These are phyloP conservation scores for Scedosporium minutisporum DNA, from an alignment of 2,329 filamentous ascomycete genomes.

Conservation along the genomic window DNA sequence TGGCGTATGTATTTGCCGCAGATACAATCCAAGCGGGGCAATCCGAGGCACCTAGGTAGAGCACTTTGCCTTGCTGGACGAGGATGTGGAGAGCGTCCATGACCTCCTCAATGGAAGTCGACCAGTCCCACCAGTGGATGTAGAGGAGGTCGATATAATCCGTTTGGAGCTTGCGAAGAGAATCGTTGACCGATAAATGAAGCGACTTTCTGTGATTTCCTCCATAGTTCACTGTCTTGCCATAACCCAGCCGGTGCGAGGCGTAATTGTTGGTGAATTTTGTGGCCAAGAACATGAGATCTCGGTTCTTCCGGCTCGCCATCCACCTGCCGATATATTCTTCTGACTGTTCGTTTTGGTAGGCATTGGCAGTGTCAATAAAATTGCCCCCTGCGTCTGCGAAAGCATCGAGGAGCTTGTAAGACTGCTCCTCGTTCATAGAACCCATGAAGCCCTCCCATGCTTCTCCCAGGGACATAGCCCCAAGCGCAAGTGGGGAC, in stretches of 20 bases:
- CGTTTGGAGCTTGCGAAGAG: slow-evolving; percentile 28
- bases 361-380: slow-evolving; percentile 47
- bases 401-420: slow-evolving; percentile 46
- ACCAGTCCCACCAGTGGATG: slow-evolving; percentile 34
- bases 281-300: slow-evolving; percentile 37
- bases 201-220: slow-evolving; percentile 29
- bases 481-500: slow-evolving; percentile 33
- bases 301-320: slow-evolving; percentile 29
- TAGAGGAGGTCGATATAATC: slow-evolving; percentile 27
- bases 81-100: slow-evolving; percentile 32
- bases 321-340: slow-evolving; percentile 44
- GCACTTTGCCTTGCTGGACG: slow-evolving; percentile 29
- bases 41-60: slow-evolving; percentile 31
- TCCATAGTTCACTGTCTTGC: slow-evolving; percentile 23
- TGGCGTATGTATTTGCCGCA: slow-evolving; percentile 28
- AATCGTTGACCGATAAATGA: slow-evolving; percentile 27
- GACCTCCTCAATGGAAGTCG: slow-evolving; percentile 30
- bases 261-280: slow-evolving; percentile 36
- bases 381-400: slow-evolving; percentile 49
- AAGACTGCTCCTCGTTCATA: slow-evolving; percentile 41
- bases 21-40: slow-evolving; percentile 30
- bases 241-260: slow-evolving; percentile 19
- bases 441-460: slow-evolving; percentile 33
- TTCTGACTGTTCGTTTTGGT: slow-evolving; percentile 41
- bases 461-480: slow-evolving; percentile 34